Evolutionary conservation across 257 asterid species (phyloP).

Genomic region (Petrea volubilis): DNA sequence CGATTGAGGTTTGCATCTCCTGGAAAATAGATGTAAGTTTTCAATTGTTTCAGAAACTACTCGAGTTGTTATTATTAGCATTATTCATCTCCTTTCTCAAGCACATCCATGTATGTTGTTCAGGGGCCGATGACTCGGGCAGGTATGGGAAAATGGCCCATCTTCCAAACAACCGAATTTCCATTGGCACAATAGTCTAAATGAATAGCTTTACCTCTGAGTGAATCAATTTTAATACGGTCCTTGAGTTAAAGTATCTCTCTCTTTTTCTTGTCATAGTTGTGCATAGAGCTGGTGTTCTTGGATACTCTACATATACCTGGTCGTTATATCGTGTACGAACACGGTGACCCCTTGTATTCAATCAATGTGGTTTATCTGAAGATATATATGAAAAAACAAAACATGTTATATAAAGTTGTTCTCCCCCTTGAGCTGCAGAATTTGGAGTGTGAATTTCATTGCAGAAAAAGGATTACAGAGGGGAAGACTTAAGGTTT

Average conservation of each 20-base stretch:
- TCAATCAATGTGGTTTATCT: constrained; percentile 23
- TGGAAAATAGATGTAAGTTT: constrained; percentile 44
- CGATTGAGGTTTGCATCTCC: constrained; percentile 76
- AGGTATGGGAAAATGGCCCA: neutral
- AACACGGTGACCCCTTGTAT: constrained; percentile 28
- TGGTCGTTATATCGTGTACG: constrained; percentile 13
- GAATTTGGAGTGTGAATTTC: constrained; percentile 2
- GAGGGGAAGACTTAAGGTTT: constrained; percentile 7
- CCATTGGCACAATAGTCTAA: neutral
- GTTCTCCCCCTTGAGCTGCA: constrained; percentile 10
- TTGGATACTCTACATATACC: constrained; percentile 12
- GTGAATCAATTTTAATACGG: constrained; percentile 10
- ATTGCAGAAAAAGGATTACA: constrained; percentile 18
- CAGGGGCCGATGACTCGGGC: neutral
- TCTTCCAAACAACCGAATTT: constrained; percentile 14
- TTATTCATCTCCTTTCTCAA: constrained; percentile 5
- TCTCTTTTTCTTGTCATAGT: constrained; percentile 18
- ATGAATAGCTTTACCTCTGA: constrained; percentile 3
- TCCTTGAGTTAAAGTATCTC: constrained; percentile 12
- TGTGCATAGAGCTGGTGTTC: constrained; percentile 36
- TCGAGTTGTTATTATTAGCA: constrained; percentile 3
- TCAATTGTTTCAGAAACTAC: neutral
- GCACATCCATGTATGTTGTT: neutral
- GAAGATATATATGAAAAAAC: constrained; percentile 21
- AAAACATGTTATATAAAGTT: neutral